Conservation (phyloP, 1,139 yeast species). For the Diutina rugosa region DNA sequence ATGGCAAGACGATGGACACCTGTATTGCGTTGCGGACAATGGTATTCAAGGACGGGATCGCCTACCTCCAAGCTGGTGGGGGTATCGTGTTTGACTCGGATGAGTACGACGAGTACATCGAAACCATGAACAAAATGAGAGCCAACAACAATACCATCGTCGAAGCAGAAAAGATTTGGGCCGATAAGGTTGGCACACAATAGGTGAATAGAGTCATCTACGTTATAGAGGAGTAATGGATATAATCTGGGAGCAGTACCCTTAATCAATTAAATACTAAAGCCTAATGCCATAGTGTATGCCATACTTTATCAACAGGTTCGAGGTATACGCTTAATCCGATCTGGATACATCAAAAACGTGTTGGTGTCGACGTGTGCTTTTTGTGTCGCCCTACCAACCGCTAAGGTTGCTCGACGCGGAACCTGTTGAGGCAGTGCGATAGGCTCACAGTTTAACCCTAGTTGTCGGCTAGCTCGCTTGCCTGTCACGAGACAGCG, state of each 20-base stretch:
- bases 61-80: conserved; percentile 96
- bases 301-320: too few relatives aligned
- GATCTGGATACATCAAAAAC: not conserved
- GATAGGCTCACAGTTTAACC: not conserved
- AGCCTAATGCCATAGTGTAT: too few relatives aligned
- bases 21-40: conserved; percentile 95
- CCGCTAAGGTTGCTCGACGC: not conserved
- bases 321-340: not conserved
- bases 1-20: conserved; percentile 86
- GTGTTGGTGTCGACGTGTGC: not conserved
- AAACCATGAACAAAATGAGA: conserved; percentile 94
- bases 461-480: not conserved
- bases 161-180: conserved; percentile 80
- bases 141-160: conserved; percentile 83
- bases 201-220: not conserved
- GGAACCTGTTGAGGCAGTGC: not conserved
- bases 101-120: conserved; percentile 88
- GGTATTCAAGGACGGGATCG: conserved; percentile 84
- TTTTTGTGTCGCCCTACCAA: not conserved
- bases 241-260: not conserved
- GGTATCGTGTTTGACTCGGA: conserved; percentile 95
- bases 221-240: not conserved
- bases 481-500: not conserved
- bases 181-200: not conserved
- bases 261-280: too few relatives aligned